Base-by-base conservation (phyloP, 148 eudicot genomes). In the Selenicereus undatus region DNA sequence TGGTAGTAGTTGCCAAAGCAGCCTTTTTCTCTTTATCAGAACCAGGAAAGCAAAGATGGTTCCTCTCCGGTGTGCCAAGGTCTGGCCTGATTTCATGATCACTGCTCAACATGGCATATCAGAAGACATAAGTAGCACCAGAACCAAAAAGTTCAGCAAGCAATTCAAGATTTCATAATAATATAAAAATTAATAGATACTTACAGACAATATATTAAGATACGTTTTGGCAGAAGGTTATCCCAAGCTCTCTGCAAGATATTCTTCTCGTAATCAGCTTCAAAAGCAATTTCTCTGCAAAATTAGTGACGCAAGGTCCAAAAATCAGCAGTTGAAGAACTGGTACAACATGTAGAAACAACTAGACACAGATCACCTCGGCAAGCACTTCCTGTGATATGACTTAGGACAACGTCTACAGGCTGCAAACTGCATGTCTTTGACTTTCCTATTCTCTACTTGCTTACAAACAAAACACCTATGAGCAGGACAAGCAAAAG, bases 381-480 rank as follows among this genome's bases (percentile, higher is more conserved):
- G 98, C 72, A 94, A 89, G 89, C 98, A 94, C 86, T 91, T 89
- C 69, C 94, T 81, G 75, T 94, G 97, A 85, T 91, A 94, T 78
- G 94, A 87, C 85, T 88, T 90, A 13, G 98, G 98, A 83, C 98
- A 94, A 76, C 97, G 98, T 77, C 98, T 88, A 78, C 98, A 94
- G 54, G 90, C 73, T 35, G 97, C 97, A 88, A 93, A 94, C 82
- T 93, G 93, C 88, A 91, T 80, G 11, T 88, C 91, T 65, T 39
- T 52, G 73, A 76, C 79, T 42, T 83, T 80, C 81, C 88, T 86
- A 58, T 90, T 85, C 86, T 94, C 98, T 26, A 85, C 87, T 82
- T 84, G 85, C 79, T 86, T 83, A 82, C 97, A 94, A 35, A 81
- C 79, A 74, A 11, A 72, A 81, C 98, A 94, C 76, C 88, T 87